Evolutionary conservation across 1,139 yeast species (phyloP), one percentile per base, ranked within the genome.

Genomic region (Scheffersomyces quercinus): DNA sequence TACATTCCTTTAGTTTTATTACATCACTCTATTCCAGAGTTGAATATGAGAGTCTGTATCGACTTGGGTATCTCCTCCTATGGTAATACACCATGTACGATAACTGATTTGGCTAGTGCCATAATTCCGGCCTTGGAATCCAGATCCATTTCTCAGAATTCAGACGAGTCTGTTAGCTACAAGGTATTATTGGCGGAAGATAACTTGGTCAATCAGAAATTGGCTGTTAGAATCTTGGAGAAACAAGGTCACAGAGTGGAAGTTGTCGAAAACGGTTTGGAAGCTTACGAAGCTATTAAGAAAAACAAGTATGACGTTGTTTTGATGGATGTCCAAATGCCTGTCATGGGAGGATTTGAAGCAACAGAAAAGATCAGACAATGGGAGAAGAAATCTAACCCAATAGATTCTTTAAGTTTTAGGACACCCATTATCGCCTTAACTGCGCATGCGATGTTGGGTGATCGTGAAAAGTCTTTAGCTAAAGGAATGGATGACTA

Each of bases 271-370:
- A 88, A 88, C 60, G 96, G 96, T 10, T 70, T 82, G 47, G 90
- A 87, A 56, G 96, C 96, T 0, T 80, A 80, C 55, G 89, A 88
- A 51, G 91, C 91, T 0, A 83, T 87, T 36, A 77, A 83, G 60
- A 82, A 79, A 61, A 65, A 58, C 34, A 74, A 79, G 36, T 88
- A 83, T 61, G 96, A 88, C 59, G 93, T 85, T 40, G 88, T 88
- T 12, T 75, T 88, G 53, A 88, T 88, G 96, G 96, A 88, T 69
- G 96, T 88, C 35, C 96, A 88, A 65, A 88, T 88, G 96, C 96
- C 96, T 5, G 89, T 88, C 7, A 88, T 88, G 95, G 95, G 96
- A 37, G 96, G 96, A 0, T 88, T 88, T 61, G 96, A 88, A 60
- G 95, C 96, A 3, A 88, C 96, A 1, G 88, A 85, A 45, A 80